A percentile compares a stretch with the other conserved stretches of the same genome.
Evolutionary conservation across 2,329 filamentous ascomycete genomes (phyloP).

Genomic region (Knufia fluminis): DNA sequence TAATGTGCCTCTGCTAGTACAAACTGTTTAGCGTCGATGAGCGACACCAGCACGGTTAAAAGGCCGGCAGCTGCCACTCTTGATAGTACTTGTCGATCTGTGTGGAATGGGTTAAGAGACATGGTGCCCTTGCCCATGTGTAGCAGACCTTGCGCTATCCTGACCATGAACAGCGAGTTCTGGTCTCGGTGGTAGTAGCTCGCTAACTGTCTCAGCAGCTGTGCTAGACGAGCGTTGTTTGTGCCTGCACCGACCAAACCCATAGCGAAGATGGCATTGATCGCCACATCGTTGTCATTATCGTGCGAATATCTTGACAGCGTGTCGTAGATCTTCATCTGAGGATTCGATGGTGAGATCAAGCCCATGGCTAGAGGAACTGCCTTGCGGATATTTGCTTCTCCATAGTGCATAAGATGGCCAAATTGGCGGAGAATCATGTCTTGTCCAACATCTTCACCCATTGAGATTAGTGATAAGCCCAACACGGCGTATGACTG

Average conservation of each 20-base stretch:
- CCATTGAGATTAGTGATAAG: conserved; percentile 91
- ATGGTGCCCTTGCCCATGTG: conserved; percentile 99
- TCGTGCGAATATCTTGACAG: conserved; percentile 96
- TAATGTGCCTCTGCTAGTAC: conserved; percentile 69
- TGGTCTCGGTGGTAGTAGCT: conserved; percentile 98
- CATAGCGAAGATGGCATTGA: conserved; percentile 99
- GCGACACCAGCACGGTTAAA: conserved; percentile 77
- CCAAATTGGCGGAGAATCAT: conserved; percentile 98
- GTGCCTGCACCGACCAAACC: conserved; percentile 92
- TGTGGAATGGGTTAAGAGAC: conserved; percentile 97
- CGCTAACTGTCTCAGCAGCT: conserved; percentile 85
- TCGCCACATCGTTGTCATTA: conserved; percentile 94
- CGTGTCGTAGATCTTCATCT: conserved; percentile 99
- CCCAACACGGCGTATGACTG: conserved; percentile 95
- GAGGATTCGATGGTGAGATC: conserved; percentile 93
- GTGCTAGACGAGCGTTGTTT: conserved; percentile 93
- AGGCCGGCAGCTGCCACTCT: conserved; percentile 82
- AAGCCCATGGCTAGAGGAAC: conserved; percentile 95
- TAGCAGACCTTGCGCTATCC: conserved; percentile 90
- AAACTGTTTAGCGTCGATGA: conserved; percentile 92
- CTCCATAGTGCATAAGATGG: conserved; percentile 98
- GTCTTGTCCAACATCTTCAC: conserved; percentile 94
- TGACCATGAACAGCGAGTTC: conserved; percentile 96
- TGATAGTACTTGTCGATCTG: conserved; percentile 89
- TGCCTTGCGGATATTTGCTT: conserved; percentile 91